Base-by-base conservation (phyloP, 192 early-diverging fungal genomes). In the Podila horticola region DNA sequence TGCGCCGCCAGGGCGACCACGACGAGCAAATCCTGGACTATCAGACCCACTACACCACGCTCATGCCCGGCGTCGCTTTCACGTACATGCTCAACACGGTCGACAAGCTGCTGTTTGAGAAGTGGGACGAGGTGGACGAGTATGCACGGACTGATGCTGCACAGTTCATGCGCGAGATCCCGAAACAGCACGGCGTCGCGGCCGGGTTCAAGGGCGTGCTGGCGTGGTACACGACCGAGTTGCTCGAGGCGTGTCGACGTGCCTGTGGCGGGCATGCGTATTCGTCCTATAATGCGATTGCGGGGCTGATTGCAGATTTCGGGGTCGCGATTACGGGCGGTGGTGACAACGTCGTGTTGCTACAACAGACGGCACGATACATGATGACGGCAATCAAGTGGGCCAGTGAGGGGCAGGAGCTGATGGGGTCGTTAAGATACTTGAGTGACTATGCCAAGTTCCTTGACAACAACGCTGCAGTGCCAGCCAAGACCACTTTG, bases 21-120 rank as follows among this genome's bases (percentile, higher is more conserved):
- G 84, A 91, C 41, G 86, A 86, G 59, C 88, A 91, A 59, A 91
- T 91, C 49, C 82, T 91, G 83, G 89, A 91, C 58, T 91, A 90
- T 62, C 89, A 89, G 62, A 84, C 85, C 12, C 84, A 90, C 50
- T 86, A 90, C 57, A 85, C 86, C 10, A 83, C 72, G 5, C 34
- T 91, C 49, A 71, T 91, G 60, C 90, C 90, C 0, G 72, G 82
- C 28, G 71, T 90, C 64, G 79, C 88, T n/a, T 75, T 84, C 57
- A 75, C 82, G 59, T 88, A 88, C 55, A 67, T 86, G 52, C 57
- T 83, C n/a, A 67, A 73, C 26, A 30, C 77, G 2, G 67, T 82
- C 9, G 66, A 77, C 29, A 41, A 62, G 61, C 71, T 69, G 41
- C 30, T 59, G 11, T 69, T 30, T 63, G 58, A 36, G 11, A 64